Conservation (phyloP, 1,139 yeast genomes). For the Suhomyces panamericanus region DNA sequence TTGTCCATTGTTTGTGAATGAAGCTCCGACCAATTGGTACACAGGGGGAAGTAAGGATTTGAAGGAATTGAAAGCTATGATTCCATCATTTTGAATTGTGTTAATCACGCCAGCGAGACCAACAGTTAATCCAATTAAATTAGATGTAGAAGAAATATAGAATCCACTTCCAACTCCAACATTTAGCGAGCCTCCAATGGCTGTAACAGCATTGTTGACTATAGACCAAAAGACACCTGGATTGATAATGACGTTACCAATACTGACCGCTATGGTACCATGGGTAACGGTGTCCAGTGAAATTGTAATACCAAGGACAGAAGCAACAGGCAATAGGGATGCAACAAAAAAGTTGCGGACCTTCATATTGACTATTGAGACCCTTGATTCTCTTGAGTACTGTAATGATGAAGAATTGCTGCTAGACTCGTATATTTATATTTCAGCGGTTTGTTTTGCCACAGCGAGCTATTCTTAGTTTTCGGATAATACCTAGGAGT, state of each 20-base stretch:
- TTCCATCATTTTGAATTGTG: constrained; percentile 14
- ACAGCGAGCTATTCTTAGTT: no score
- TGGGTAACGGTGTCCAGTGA: constrained; percentile 6
- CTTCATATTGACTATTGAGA: no score
- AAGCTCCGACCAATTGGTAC: constrained; percentile 11
- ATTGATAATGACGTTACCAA: constrained; percentile 28
- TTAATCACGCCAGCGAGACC: constrained; percentile 11
- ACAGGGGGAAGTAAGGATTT: constrained; percentile 11
- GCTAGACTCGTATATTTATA: no score
- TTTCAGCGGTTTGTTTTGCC: no score
- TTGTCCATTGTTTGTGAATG: constrained; percentile 16
- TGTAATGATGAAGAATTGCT: no score
- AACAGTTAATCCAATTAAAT: constrained; percentile 13
- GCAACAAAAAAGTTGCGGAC: no score
- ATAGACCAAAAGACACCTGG: constrained; percentile 37
- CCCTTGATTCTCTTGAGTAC: no score
- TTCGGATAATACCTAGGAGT: no score
- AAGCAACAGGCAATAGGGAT: no score
- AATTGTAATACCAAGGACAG: constrained; percentile 8
- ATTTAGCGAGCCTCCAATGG: constrained; percentile 22
- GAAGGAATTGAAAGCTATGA: constrained; percentile 14
- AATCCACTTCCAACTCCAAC: constrained; percentile 16
- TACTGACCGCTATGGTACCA: constrained; percentile 22
- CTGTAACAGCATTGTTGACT: constrained; percentile 28
- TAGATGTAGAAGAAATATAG: constrained; percentile 13